phyloP scores from a whole-genome alignment of 1,284 basidiomycete genomes.

The Cryptococcus sp. region DNA sequence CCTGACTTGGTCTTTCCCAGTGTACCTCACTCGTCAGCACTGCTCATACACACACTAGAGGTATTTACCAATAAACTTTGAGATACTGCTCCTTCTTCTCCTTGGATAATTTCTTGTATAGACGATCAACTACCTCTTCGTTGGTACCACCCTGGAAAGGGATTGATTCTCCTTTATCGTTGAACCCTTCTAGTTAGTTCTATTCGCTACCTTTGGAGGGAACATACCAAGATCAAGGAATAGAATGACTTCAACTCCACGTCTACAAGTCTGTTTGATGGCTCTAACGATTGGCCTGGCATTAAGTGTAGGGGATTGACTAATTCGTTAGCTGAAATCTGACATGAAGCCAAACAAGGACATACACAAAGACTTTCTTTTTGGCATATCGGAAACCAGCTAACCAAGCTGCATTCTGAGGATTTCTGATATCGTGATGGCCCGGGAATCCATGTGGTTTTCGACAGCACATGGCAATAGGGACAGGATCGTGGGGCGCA shows the following conservation, averaged over 20 bases:
- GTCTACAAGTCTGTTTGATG: conserved; percentile 61
- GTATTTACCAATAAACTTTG: conserved; percentile 61
- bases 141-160: conserved; percentile 78
- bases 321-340: conserved; percentile 21
- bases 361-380: conserved; percentile 65
- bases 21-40: conserved; percentile 44
- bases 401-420: conserved; percentile 73
- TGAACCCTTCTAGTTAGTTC: conserved; percentile 51
- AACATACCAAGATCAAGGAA: conserved; percentile 59
- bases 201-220: not conserved
- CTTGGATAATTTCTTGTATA: conserved; percentile 56
- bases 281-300: conserved; percentile 64
- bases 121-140: conserved; percentile 63
- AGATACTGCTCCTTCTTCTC: conserved; percentile 56
- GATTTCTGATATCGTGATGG: conserved; percentile 54
- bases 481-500: conserved; percentile 59
- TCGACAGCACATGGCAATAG: conserved; percentile 69
- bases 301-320: conserved; percentile 71
- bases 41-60: conserved; percentile 7
- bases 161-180: conserved; percentile 60
- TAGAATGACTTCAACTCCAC: conserved; percentile 63
- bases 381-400: conserved; percentile 65
- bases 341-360: conserved; percentile 6
- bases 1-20: conserved; percentile 64
- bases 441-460: conserved; percentile 56